These are phyloP conservation scores for Isochrysis galbana DNA, from an alignment of 78 protist species.

Conservation along the genomic window DNA sequence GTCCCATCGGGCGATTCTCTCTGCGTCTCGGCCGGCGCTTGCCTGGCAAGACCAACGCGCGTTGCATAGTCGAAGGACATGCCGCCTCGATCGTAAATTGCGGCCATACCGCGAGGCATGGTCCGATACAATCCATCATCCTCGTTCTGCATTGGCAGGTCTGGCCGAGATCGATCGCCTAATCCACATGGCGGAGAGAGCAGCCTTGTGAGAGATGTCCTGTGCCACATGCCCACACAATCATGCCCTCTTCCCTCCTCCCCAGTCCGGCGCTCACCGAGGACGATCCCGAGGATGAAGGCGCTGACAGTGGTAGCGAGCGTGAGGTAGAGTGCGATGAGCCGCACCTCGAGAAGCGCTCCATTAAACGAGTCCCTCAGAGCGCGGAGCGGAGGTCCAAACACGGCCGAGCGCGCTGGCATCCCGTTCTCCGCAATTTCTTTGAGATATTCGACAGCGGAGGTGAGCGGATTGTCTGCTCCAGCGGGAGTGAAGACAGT, in stretches of 20 bases:
- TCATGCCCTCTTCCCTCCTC: too few relatives aligned
- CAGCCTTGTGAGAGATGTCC: too few relatives aligned
- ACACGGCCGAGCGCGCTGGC: not conserved
- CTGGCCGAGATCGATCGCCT: not conserved
- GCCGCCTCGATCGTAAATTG: not conserved
- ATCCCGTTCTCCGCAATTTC: not conserved
- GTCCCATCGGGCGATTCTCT: not conserved
- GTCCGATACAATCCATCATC: not conserved
- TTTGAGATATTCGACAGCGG: not conserved
- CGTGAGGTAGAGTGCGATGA: not conserved
- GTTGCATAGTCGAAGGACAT: not conserved
- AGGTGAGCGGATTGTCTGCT: too few relatives aligned
- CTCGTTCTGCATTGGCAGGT: not conserved
- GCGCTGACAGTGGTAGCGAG: not conserved
- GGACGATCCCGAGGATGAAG: not conserved
- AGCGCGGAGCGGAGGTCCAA: not conserved
- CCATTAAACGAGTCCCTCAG: not conserved
- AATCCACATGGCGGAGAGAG: too few relatives aligned
- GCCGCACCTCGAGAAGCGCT: not conserved
- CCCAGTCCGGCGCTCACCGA: too few relatives aligned
- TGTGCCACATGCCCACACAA: too few relatives aligned
- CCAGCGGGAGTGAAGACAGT: too few relatives aligned
- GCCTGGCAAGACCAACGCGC: too few relatives aligned
- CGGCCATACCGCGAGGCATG: not conserved
- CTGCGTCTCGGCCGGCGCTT: not conserved